phyloP scores from a whole-genome alignment of 1,139 yeast species.

The Geotrichum reessii region DNA sequence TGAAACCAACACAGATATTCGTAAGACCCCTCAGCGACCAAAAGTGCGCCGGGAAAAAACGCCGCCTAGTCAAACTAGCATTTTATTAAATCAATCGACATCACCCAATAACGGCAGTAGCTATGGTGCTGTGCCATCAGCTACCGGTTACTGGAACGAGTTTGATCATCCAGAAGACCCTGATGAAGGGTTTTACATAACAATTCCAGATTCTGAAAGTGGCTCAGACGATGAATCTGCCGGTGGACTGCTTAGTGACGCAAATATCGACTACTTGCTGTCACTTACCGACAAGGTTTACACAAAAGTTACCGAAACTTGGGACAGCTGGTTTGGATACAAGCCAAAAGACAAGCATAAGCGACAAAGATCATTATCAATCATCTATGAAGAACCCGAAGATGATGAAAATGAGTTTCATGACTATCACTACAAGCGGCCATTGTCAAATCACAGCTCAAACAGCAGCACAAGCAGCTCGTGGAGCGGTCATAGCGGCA shows the following conservation, averaged over 20 bases:
- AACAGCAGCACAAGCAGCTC: background rate
- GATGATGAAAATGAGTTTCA: slow-evolving; percentile 21
- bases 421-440: slow-evolving; percentile 8
- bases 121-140: background rate
- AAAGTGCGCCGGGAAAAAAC: background rate
- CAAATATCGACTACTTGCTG: slow-evolving; percentile 35
- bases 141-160: slow-evolving; percentile 55
- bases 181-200: slow-evolving; percentile 34
- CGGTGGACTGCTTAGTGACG: slow-evolving; percentile 33
- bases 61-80: background rate
- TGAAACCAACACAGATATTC: slow-evolving; percentile 33
- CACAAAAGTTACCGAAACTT: slow-evolving; percentile 18
- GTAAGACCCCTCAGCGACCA: slow-evolving; percentile 28
- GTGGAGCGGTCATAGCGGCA: background rate
- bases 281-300: slow-evolving; percentile 27
- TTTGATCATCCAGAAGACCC: slow-evolving; percentile 59
- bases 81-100: background rate
- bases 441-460: background rate
- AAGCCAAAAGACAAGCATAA: background rate
- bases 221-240: slow-evolving; percentile 24
- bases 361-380: slow-evolving; percentile 6
- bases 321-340: background rate
- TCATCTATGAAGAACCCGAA: slow-evolving; percentile 18
- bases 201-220: slow-evolving; percentile 26
- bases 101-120: background rate